A percentile compares a stretch with the other conserved stretches of the same genome.
Evolutionary conservation across 2,329 filamentous ascomycete species (phyloP).

Genomic region (Apiospora marii): DNA sequence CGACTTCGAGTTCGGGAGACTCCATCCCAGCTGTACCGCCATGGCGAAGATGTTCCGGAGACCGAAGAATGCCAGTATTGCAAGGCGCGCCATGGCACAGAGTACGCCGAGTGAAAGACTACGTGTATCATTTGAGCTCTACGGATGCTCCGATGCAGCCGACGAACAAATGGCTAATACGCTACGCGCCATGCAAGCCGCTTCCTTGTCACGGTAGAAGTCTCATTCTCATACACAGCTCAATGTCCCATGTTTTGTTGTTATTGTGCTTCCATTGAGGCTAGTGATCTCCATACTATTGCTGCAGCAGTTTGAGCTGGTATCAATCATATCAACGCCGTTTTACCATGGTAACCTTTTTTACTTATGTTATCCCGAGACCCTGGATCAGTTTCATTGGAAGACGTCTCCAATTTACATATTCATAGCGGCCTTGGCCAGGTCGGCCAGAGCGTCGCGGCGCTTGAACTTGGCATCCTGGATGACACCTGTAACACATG

Average conservation of each 20-base stretch:
- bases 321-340: constrained; percentile 14
- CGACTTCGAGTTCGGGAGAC: neutral
- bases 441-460: constrained; percentile 72
- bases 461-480: constrained; percentile 81
- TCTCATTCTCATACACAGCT: neutral
- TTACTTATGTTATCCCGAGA: neutral
- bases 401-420: constrained; percentile 30
- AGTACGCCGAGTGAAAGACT: neutral
- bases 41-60: neutral
- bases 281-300: constrained; percentile 14
- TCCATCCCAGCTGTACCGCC: neutral
- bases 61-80: neutral
- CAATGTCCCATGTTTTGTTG: neutral
- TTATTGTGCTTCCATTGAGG: neutral
- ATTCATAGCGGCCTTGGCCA: constrained; percentile 60
- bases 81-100: neutral
- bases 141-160: neutral
- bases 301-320: constrained; percentile 1
- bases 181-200: neutral
- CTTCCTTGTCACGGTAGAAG: neutral
- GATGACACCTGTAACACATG: constrained; percentile 63
- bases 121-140: neutral
- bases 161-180: neutral
- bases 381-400: neutral
- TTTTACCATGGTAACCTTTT: neutral